These are phyloP conservation scores for Lolium multiflorum DNA, from an alignment of 176 grass and related monocot species.

Conservation along the genomic window DNA sequence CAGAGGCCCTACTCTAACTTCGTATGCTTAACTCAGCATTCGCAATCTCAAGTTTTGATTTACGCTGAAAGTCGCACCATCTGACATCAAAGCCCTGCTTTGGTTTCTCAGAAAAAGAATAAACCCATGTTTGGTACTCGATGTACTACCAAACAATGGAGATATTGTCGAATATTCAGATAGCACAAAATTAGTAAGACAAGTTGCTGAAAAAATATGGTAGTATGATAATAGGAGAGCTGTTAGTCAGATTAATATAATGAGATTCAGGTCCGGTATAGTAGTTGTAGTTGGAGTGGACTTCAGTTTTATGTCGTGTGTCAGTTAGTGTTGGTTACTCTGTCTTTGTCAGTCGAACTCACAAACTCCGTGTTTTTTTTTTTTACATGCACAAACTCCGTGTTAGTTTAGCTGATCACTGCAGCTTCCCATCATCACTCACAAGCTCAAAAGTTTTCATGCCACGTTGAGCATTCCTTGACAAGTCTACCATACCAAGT, in stretches of 20 bases:
- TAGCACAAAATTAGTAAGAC: not conserved
- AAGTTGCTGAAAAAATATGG: not conserved
- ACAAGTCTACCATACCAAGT: not conserved
- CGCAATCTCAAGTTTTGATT: not conserved
- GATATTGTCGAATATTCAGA: too few species aligned
- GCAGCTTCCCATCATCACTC: not conserved
- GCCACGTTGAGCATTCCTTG: not conserved
- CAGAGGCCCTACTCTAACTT: not conserved
- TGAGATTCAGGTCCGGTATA: not conserved
- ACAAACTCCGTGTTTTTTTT: too few species aligned
- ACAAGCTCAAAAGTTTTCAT: not conserved
- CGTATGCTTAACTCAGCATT: not conserved
- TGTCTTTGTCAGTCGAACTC: constrained; percentile 20
- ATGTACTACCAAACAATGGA: too few species aligned
- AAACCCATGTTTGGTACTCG: too few species aligned
- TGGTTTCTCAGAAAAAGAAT: too few species aligned
- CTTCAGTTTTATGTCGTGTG: constrained; percentile 13
- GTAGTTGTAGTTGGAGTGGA: constrained; percentile 5
- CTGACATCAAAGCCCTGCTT: not conserved
- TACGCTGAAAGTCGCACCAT: not conserved
- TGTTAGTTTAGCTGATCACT: constrained; percentile 38
- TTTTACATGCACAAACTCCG: not conserved
- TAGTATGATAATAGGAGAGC: not conserved
- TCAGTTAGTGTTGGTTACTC: not conserved
- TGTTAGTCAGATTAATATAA: not conserved